Base-by-base conservation (phyloP, 331 rosid species). In the Rosa hybrid region DNA sequence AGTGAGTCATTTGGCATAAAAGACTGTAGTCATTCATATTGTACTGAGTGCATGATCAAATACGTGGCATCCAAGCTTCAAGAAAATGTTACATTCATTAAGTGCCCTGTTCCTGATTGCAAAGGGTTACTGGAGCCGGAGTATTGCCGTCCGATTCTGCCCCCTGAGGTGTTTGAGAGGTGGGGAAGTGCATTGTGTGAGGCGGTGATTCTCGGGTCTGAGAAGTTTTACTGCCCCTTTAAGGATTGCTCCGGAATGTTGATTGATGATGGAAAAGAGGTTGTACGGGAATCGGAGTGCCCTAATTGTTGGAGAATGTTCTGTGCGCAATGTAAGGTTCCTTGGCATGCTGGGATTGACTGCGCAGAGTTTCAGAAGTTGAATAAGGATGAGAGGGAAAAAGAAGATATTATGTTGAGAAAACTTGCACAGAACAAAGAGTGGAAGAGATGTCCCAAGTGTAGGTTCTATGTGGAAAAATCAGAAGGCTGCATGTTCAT, bases 131-230 rank as follows among this genome's bases (percentile, higher is more conserved):
- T 92, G 38, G 96, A 89, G 25, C 87, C 89, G 0, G 88, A 89
- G 21, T 77, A 81, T 4, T 92, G 97, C 20, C 84, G 91, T 0
- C 18, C 41, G 8, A 88, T 94, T 63, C 83, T 92, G 0, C 83
- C 92, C 0, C 4, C 41, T 0, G 72, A 71, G 62, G 84, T 86
- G 17, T 89, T 85, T 12, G 83, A 84, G 12, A 72, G 83, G 72
- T 94, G 98, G 98, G 92, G 91, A 6, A 42, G 20, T 1, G 91
- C 90, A 0, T 10, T 88, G 72, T 90, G 98, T 1, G 95, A 94
- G 81, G 88, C 94, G 0, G 25, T 81, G 65, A 79, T 91, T 3
- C 78, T 50, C 3, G 83, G 23, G 0, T 67, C 72, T 2, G 77
- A 87, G 30, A 94, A 87, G 48, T 86, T 89, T 12, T 94, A 94